Conservation (phyloP, 2,329 filamentous ascomycete species). For the Daldinia sp. region DNA sequence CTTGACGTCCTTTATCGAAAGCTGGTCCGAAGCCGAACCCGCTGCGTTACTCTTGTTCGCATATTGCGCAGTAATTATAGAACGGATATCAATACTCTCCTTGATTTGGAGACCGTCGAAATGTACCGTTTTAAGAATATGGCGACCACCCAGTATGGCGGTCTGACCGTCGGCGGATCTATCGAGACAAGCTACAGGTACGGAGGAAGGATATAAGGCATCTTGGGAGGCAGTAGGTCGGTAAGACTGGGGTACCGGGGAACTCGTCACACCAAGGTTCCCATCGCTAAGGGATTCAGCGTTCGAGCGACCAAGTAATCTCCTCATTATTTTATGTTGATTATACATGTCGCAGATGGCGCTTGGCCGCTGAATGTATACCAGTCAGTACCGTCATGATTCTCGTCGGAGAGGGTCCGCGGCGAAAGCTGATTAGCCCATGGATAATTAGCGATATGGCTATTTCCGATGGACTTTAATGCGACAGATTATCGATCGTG, state of each 20-base stretch:
- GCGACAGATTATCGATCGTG: background rate
- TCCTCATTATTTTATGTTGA: conserved; percentile 66
- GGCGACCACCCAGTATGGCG: conserved; percentile 65
- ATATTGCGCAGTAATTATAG: conserved; percentile 61
- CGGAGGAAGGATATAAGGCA: conserved; percentile 59
- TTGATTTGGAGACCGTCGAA: conserved; percentile 62
- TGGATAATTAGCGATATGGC: background rate
- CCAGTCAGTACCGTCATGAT: conserved; percentile 41
- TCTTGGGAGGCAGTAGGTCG: conserved; percentile 65
- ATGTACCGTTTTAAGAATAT: conserved; percentile 68
- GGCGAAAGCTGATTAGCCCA: conserved; percentile 18
- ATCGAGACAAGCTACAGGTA: conserved; percentile 66
- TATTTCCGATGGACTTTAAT: background rate
- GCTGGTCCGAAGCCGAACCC: conserved; percentile 60
- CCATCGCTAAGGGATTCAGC: conserved; percentile 57
- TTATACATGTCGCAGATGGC: conserved; percentile 56
- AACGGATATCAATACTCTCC: conserved; percentile 66
- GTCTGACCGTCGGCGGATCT: conserved; percentile 63
- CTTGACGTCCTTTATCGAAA: conserved; percentile 70
- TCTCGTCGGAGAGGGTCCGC: conserved; percentile 18
- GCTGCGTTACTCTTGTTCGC: conserved; percentile 52
- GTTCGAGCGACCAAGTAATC: conserved; percentile 64
- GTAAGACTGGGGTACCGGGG: conserved; percentile 54
- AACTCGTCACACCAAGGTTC: conserved; percentile 56
- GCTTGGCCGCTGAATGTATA: conserved; percentile 38